phyloP scores from a whole-genome alignment of 2,329 filamentous ascomycete genomes.

The Fusarium sp. region DNA sequence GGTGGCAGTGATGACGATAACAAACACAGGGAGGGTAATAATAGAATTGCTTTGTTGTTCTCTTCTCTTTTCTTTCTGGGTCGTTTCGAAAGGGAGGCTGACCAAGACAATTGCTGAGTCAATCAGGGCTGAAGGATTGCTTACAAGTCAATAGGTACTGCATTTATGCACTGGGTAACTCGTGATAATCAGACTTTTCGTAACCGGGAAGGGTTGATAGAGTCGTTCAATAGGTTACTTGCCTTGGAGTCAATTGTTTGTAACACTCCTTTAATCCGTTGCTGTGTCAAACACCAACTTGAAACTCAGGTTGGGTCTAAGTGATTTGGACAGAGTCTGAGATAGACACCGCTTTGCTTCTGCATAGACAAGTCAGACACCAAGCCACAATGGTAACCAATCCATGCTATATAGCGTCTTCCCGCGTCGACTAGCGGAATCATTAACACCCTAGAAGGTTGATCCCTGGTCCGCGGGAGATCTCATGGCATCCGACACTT shows the following conservation, averaged over 20 bases:
- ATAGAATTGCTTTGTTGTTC: constrained; percentile 9
- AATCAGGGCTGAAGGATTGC: constrained; percentile 1
- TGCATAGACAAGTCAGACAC: neutral
- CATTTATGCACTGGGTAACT: no score
- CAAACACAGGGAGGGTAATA: neutral
- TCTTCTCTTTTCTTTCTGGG: neutral
- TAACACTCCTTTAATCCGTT: neutral
- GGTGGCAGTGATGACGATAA: constrained; percentile 11
- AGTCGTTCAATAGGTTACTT: no score
- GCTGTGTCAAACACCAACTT: neutral
- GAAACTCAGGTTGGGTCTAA: neutral
- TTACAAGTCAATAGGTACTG: constrained; percentile 1
- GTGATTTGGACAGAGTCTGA: neutral
- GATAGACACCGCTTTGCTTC: neutral
- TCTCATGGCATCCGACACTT: constrained; percentile 16
- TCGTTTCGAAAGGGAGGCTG: neutral
- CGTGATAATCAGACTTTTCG: no score
- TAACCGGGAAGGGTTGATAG: no score
- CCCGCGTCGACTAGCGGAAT: constrained; percentile 3
- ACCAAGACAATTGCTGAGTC: neutral
- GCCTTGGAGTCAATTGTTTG: no score
- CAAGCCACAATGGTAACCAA: neutral
- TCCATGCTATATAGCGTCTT: neutral
- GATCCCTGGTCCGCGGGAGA: constrained; percentile 21
- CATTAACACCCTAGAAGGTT: constrained; percentile 3